phyloP scores from a whole-genome alignment of 495 filamentous ascomycete species.

The Cryomyces antarcticus region DNA sequence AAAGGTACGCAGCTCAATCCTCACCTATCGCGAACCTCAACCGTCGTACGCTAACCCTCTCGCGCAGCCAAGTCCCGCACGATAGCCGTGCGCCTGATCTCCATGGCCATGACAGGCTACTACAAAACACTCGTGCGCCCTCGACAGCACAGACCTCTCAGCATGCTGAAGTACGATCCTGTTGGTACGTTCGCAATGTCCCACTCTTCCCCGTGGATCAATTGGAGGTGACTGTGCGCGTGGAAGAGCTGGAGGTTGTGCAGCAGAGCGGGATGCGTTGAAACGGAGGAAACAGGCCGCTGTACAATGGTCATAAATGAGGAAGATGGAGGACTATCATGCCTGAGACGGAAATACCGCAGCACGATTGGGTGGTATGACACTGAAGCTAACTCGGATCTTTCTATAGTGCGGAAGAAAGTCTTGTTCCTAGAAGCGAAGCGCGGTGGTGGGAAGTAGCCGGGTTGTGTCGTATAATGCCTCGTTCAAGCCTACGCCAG shows the following conservation, averaged over 20 bases:
- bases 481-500: too few species aligned
- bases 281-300: too few species aligned
- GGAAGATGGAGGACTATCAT: neutral
- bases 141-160: constrained; percentile 59
- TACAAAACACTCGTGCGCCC: constrained; percentile 79
- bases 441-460: constrained; percentile 17
- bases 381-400: neutral
- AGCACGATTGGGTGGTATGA: neutral
- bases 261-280: neutral
- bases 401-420: constrained; percentile 48
- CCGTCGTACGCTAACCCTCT: too few species aligned
- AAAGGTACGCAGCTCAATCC: too few species aligned
- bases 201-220: neutral
- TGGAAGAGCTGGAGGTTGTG: neutral
- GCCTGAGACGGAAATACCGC: neutral
- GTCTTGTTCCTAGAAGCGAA: constrained; percentile 88
- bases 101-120: constrained; percentile 97
- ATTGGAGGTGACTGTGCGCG: neutral
- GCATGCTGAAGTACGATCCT: constrained; percentile 98
- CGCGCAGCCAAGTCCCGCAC: constrained; percentile 70
- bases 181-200: constrained; percentile 44
- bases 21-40: too few species aligned
- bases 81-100: constrained; percentile 80
- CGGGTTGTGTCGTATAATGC: too few species aligned
- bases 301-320: neutral